Conservation (phyloP, 2,329 filamentous ascomycete species). For the Ceratocystis smalleyi region DNA sequence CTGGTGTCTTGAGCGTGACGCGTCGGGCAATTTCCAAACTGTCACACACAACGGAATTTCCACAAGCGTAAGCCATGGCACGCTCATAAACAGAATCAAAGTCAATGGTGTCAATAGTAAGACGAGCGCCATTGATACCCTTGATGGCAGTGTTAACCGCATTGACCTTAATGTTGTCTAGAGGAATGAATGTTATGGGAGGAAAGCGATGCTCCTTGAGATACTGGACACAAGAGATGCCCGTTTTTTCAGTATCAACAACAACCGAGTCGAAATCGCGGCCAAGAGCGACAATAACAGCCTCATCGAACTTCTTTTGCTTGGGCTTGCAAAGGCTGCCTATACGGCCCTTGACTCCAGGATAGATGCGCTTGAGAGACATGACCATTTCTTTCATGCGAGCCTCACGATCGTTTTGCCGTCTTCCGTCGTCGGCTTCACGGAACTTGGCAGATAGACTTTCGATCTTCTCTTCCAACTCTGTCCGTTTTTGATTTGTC, state of each 20-base stretch:
- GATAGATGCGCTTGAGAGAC: constrained; percentile 76
- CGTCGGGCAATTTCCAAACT: constrained; percentile 72
- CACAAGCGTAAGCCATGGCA: constrained; percentile 88
- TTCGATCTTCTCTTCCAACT: constrained; percentile 81
- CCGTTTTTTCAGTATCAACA: constrained; percentile 88
- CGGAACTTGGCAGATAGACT: constrained; percentile 66
- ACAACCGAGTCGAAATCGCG: constrained; percentile 88
- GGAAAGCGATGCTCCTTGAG: constrained; percentile 77
- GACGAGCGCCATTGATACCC: constrained; percentile 66
- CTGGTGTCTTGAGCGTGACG: constrained; percentile 68
- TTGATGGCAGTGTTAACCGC: constrained; percentile 81
- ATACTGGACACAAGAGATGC: constrained; percentile 84
- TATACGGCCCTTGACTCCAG: constrained; percentile 78
- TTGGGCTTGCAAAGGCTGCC: constrained; percentile 90
- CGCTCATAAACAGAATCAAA: constrained; percentile 79
- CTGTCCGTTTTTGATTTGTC: constrained; percentile 65
- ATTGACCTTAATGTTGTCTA: constrained; percentile 95
- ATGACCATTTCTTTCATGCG: constrained; percentile 69
- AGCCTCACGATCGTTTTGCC: constrained; percentile 70
- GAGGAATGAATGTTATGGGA: constrained; percentile 84
- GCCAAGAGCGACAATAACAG: constrained; percentile 81
- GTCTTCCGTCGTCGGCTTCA: constrained; percentile 69
- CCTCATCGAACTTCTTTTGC: constrained; percentile 90
- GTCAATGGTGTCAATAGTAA: constrained; percentile 92
- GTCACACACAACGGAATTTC: constrained; percentile 89